Base-by-base conservation (phyloP, 208 protist genomes). In the Wallacemonas collosoma region DNA sequence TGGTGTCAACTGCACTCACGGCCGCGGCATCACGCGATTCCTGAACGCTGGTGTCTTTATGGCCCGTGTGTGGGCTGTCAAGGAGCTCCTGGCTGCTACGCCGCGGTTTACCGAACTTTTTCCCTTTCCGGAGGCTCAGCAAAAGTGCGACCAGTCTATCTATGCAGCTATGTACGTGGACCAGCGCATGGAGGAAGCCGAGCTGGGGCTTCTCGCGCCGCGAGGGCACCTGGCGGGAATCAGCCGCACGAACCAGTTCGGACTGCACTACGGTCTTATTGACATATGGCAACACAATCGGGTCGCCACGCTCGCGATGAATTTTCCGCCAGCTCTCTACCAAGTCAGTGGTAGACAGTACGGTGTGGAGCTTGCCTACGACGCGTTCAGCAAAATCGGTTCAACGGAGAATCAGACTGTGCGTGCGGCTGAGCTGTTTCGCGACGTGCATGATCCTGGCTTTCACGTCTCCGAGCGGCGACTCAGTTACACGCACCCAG, bases 201-300 rank as follows among this genome's bases (percentile, higher is more conserved):
- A 26, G n/a, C 14, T 56, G 6, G 51, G 51, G 14, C 8, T 56
- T 9, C 51, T 56, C 51, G 51, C 51, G 9, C 51, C 51, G 7
- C 14, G 26, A 35, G 51, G 14, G 9, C 51, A 26, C 51, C 51
- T 35, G 15, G n/a, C 8, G 4, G 15, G 4, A 7, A 5, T 56
- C 14, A 35, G 14, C 7, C 14, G 14, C 51, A 26, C n/a, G 9
- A 56, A 56, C n/a, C 51, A 56, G n/a, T 56, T 56, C n/a, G 51
- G 51, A 5, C 14, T 56, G 14, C 51, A 56, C 51, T 56, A 56
- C 14, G 51, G 51, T n/a, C 51, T 56, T 5, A 56, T 56, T n/a
- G 51, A 56, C n/a, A 56, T 56, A 7, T 56, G 51, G 51, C 51
- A 17, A n/a, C 15, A 56, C 15, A 56, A 56, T n/a, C 51, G 51